Base-by-base conservation (phyloP, 257 asterid genomes). In the Solanum corneliomulleri region DNA sequence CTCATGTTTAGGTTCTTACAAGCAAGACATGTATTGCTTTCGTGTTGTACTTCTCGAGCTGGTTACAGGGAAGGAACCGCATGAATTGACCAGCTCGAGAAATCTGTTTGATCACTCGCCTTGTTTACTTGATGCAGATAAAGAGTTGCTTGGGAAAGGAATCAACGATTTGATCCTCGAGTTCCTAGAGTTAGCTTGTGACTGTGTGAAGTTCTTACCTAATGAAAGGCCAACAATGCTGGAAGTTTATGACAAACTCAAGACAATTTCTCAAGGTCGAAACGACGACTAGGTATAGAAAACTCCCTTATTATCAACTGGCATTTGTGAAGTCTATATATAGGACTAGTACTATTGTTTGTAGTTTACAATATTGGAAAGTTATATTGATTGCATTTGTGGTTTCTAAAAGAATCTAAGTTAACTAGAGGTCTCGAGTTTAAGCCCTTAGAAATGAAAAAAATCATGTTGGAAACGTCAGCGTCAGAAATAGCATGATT, bases 21-120 rank as follows among this genome's bases (percentile, higher is more conserved):
- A 82, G 71, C 5, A 78, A 45, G 88, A 89, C 45, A 89, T 88
- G 2, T 76, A 62, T 69, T 31, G 66, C 29, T 87, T 87, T 16
- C 90, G 92, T 2, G 45, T 64, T 25, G 27, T 90, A 52, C 86
- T 90, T 58, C 35, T 90, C 11, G 89, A 90, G 87, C 74, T 87
- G 44, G 66, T 89, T 13, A 83, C 87, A 2, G 35, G 91, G 6
- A 85, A 44, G 56, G 80, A 84, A 25, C 71, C 83, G 4, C 82
- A 37, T 7, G 83, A 84, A 47, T 25, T 89, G 23, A 10, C 45
- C 10, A 83, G 64, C 35, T 80, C 78, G 5, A 56, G 66, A 2
- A 72, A 82, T 72, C 41, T 84, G 27, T 33, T 42, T 35, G 77
- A 70, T 60, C 82, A 88, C 85, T 81, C 70, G 84, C 77, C 60